Conservation (phyloP, 495 filamentous ascomycete genomes). For the Aspergillus avenaceus region DNA sequence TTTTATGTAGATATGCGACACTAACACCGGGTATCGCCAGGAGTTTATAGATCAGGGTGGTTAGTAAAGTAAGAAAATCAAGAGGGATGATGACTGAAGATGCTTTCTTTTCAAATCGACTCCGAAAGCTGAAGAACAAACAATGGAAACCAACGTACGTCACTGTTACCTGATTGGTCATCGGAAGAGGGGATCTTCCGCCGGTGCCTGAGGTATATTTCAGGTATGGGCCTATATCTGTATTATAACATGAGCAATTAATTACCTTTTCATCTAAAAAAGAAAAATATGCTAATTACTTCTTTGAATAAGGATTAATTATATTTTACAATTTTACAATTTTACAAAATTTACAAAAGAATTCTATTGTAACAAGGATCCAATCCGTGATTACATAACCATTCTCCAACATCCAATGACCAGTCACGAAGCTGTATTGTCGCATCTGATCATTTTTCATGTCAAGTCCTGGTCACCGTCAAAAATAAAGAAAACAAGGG, state of each 20-base stretch:
- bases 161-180: conserved; percentile 46
- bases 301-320: too few species aligned
- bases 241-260: too few species aligned
- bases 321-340: too few species aligned
- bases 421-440: too few species aligned
- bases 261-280: too few species aligned
- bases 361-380: background rate
- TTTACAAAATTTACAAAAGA: too few species aligned
- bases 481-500: too few species aligned
- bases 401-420: background rate
- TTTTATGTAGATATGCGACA: background rate
- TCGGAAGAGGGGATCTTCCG: conserved; percentile 32
- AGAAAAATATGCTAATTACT: too few species aligned
- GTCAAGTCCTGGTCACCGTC: background rate
- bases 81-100: conserved; percentile 7
- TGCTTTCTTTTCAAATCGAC: conserved; percentile 1
- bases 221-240: too few species aligned
- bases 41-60: background rate
- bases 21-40: background rate
- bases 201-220: conserved; percentile 13
- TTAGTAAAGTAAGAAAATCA: background rate
- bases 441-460: too few species aligned
- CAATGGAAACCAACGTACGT: conserved; percentile 33
- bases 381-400: background rate
- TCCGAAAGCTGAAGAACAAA: conserved; percentile 15